phyloP scores from a whole-genome alignment of 768 basidiomycete genomes.

The Boletellus sp. region DNA sequence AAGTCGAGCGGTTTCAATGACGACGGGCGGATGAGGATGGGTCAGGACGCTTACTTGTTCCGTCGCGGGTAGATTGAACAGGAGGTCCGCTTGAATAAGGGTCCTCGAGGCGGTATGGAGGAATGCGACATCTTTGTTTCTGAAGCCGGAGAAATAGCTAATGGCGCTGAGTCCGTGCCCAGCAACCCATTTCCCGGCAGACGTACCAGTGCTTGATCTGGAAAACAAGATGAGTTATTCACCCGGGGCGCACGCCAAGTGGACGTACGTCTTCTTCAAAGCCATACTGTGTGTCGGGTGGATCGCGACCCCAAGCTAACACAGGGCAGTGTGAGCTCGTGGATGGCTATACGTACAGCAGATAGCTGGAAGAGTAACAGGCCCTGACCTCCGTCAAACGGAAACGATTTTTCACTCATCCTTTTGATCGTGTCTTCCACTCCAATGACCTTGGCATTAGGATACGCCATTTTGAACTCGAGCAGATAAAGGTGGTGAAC shows the following conservation, averaged over 20 bases:
- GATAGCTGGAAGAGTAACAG: not conserved
- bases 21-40: not conserved
- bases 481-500: conserved; percentile 60
- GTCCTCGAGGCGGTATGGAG: conserved; percentile 68
- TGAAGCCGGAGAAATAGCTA: conserved; percentile 68
- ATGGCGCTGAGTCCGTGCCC: not conserved
- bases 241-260: not conserved
- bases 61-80: conserved; percentile 75
- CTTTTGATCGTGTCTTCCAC: conserved; percentile 53
- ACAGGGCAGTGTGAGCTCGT: not conserved
- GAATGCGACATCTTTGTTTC: conserved; percentile 82
- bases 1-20: not conserved
- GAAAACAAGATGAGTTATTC: not conserved
- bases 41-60: conserved; percentile 55
- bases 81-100: conserved; percentile 75
- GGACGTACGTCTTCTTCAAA: conserved; percentile 66
- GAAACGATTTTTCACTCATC: conserved; percentile 48
- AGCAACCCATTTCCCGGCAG: not conserved
- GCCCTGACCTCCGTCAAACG: conserved; percentile 59
- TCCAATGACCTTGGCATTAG: conserved; percentile 66
- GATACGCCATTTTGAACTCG: conserved; percentile 68
- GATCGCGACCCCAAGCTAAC: conserved; percentile 59
- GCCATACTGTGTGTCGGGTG: conserved; percentile 62
- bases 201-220: conserved; percentile 51
- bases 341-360: not conserved